Evolutionary conservation across 139 green algal species (phyloP), one percentile per base, ranked within the genome.

Genomic region (Asterochloris erici): DNA sequence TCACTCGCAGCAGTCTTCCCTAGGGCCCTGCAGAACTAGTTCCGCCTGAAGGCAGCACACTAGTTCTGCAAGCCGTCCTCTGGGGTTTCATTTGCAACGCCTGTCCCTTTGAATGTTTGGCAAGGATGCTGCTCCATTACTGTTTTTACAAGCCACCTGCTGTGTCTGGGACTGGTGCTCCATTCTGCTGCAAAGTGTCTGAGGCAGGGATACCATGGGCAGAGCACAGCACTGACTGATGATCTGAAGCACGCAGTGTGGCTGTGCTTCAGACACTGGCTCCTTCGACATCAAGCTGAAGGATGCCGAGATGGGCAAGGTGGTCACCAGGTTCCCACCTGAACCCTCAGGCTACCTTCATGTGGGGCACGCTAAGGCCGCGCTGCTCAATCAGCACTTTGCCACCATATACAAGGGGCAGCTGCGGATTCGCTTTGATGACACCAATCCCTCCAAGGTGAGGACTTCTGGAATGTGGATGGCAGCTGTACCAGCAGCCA

Each of bases 401-500:
- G 96, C 96, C 0, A 75, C 95, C 62, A 92, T 93, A 73, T 98
- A 99, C 91, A 91, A 96, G 19, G 94, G 94, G 66, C 88, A 84
- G 75, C 84, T 99, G 66, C 87, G 97, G 71, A 86, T 99, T 66
- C 91, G 97, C 26, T 99, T 99, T 82, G 97, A 99, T 89, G 97
- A 99, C 92, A 99, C 97, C 81, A 99, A 99, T 86, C 97, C 97
- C 16, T 90, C 82, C 84, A 99, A 99, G 88, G 88, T 86, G 26
- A 23, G 81, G 19, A 29, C 26, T 60, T 38, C 17, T 69, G 17
- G 47, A 1, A 73, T 74, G 64, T 74, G 17, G 16, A 68, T 76
- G 62, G 62, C 29, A 47, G 23, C 66, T 71, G 6, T 71, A 71
- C 17, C 66, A 71, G 17, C 19, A 24, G 17, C 66, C 10, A 24